Conservation (phyloP, 306 rosid genomes). For the Ceratonia siliqua region DNA sequence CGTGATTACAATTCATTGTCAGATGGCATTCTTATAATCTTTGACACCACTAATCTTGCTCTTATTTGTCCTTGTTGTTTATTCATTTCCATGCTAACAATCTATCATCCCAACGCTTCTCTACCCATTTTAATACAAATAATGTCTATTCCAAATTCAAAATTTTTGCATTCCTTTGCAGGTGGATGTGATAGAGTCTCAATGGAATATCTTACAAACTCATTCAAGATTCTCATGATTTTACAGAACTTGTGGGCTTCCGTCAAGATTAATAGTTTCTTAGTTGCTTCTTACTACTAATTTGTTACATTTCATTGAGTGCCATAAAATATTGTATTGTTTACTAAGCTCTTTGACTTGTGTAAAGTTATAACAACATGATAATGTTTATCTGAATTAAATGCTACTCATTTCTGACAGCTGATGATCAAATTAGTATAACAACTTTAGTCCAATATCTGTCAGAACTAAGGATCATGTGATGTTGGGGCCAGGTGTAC, state of each 20-base stretch:
- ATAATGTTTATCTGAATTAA: conserved; percentile 7
- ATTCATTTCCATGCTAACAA: background rate
- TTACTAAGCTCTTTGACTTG: conserved; percentile 14
- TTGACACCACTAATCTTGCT: background rate
- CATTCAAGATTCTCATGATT: conserved; percentile 93
- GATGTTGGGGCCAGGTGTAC: background rate
- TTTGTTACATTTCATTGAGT: conserved; percentile 12
- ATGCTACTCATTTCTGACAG: background rate
- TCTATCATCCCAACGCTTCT: background rate
- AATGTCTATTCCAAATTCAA: conserved; percentile 11
- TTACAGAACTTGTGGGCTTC: conserved; percentile 84
- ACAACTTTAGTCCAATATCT: conserved; percentile 21
- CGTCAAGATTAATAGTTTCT: conserved; percentile 79
- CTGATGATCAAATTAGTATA: background rate
- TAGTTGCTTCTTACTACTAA: conserved; percentile 4
- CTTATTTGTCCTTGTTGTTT: background rate
- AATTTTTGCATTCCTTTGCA: conserved; percentile 40
- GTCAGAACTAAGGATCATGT: conserved; percentile 2
- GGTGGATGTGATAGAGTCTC: conserved; percentile 99
- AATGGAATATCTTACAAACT: conserved; percentile 90
- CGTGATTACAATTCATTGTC: background rate
- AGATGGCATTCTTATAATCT: background rate
- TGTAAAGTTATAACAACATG: background rate
- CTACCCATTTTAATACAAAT: background rate
- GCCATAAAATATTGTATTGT: background rate